These are phyloP conservation scores for Magnolia officinalis DNA, from an alignment of 164 flowering plant genomes.

Conservation along the genomic window DNA sequence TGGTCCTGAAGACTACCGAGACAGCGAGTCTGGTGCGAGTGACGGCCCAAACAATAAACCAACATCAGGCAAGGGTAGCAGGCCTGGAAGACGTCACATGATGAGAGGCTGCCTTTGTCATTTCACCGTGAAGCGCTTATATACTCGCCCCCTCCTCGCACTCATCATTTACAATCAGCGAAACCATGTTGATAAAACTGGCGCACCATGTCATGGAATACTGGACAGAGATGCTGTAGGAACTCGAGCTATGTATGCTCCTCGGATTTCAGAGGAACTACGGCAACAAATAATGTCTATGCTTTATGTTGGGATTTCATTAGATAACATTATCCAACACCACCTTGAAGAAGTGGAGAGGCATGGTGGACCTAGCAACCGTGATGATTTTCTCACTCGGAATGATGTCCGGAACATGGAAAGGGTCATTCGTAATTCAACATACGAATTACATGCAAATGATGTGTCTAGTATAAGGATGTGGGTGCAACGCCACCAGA, in stretches of 20 bases:
- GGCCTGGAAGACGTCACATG: slow-evolving; percentile 62
- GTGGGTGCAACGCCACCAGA: slow-evolving; percentile 55
- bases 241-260: slow-evolving; percentile 59
- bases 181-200: slow-evolving; percentile 47
- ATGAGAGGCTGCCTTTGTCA: slow-evolving; percentile 70
- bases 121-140: slow-evolving; percentile 57
- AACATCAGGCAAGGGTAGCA: slow-evolving; percentile 51
- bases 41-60: slow-evolving; percentile 38
- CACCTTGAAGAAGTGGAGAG: slow-evolving; percentile 42
- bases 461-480: slow-evolving; percentile 32
- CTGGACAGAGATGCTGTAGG: slow-evolving; percentile 57
- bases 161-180: slow-evolving; percentile 54
- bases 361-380: slow-evolving; percentile 51
- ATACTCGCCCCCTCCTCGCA: slow-evolving; percentile 52
- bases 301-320: slow-evolving; percentile 49
- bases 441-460: slow-evolving; percentile 33
- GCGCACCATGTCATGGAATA: slow-evolving; percentile 53
- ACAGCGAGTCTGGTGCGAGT: slow-evolving; percentile 30
- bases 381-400: slow-evolving; percentile 51
- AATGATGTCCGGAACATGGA: slow-evolving; percentile 57
- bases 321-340: slow-evolving; percentile 46
- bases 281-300: slow-evolving; percentile 52
- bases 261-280: slow-evolving; percentile 50
- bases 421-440: slow-evolving; percentile 33
- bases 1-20: slow-evolving; percentile 64